Percentiles rank a stretch among this genome's conserved stretches.
These are phyloP conservation scores for Ascoidea rubescens DNA, from an alignment of 805 yeast species.

Conservation along the genomic window DNA sequence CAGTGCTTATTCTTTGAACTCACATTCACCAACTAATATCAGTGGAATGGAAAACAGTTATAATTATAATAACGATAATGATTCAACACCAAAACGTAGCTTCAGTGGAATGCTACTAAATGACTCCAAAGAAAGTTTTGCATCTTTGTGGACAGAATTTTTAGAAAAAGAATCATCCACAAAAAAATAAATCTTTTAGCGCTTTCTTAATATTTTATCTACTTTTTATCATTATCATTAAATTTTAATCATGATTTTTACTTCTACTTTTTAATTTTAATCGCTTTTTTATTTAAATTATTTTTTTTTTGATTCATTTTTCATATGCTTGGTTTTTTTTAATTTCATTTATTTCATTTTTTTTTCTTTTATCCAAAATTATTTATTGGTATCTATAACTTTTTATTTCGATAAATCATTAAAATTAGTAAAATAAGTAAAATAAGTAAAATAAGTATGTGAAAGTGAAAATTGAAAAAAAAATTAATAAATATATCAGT, in stretches of 20 bases:
- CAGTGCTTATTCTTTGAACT: neutral
- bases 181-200: constrained; percentile 2
- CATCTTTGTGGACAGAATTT: constrained; percentile 68
- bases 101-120: neutral
- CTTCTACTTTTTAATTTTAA: too few species aligned
- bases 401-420: too few species aligned
- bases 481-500: neutral
- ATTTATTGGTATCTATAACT: too few species aligned
- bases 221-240: too few species aligned
- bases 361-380: too few species aligned
- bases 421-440: too few species aligned
- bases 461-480: neutral
- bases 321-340: neutral
- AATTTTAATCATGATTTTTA: too few species aligned
- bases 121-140: constrained; percentile 32
- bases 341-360: too few species aligned
- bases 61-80: constrained; percentile 11
- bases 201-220: too few species aligned
- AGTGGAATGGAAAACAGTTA: constrained; percentile 4
- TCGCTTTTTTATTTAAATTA: too few species aligned
- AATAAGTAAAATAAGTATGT: too few species aligned
- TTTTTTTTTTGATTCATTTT: too few species aligned
- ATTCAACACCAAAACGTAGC: constrained; percentile 18
- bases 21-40: constrained; percentile 4
- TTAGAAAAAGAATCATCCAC: constrained; percentile 54